These are phyloP conservation scores for Coemansia sp. DNA, from an alignment of 192 early-diverging fungal genomes.

Conservation along the genomic window DNA sequence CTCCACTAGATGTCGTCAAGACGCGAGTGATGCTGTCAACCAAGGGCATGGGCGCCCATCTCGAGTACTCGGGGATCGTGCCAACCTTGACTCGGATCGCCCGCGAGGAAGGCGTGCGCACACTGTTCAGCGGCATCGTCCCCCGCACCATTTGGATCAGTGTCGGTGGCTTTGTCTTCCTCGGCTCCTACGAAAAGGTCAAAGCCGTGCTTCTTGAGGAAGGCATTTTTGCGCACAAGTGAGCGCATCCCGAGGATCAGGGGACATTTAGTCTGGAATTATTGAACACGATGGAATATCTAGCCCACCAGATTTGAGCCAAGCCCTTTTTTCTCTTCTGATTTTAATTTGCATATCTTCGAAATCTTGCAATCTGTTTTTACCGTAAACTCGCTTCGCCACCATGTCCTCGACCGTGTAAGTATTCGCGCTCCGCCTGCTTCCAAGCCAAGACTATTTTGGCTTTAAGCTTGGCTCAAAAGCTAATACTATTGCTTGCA, in stretches of 20 bases:
- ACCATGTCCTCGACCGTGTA: slow-evolving; percentile 19
- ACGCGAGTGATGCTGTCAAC: slow-evolving; percentile 94
- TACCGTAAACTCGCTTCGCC: not conserved
- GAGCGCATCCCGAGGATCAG: slow-evolving; percentile 6
- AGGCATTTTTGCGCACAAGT: slow-evolving; percentile 21
- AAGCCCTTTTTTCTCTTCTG: not conserved
- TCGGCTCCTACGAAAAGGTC: slow-evolving; percentile 90
- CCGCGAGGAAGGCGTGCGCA: slow-evolving; percentile 71
- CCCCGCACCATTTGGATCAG: slow-evolving; percentile 95
- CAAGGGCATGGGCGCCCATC: slow-evolving; percentile 30
- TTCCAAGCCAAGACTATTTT: not conserved
- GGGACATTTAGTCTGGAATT: not conserved
- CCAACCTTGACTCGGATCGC: slow-evolving; percentile 72
- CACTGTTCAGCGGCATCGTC: slow-evolving; percentile 85
- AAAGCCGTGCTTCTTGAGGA: slow-evolving; percentile 39
- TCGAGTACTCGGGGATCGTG: slow-evolving; percentile 66
- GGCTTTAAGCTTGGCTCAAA: not conserved
- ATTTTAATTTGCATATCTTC: not conserved
- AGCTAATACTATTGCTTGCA: not conserved
- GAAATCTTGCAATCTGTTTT: not conserved
- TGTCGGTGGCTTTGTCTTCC: slow-evolving; percentile 91
- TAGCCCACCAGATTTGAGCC: not conserved
- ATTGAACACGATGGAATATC: not conserved
- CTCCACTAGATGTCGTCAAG: slow-evolving; percentile 95
- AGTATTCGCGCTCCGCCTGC: not conserved